A percentile compares a stretch with the other conserved stretches of the same genome.
Conservation (phyloP, 2,329 filamentous ascomycete genomes). For the Escovopsis sp. region DNA sequence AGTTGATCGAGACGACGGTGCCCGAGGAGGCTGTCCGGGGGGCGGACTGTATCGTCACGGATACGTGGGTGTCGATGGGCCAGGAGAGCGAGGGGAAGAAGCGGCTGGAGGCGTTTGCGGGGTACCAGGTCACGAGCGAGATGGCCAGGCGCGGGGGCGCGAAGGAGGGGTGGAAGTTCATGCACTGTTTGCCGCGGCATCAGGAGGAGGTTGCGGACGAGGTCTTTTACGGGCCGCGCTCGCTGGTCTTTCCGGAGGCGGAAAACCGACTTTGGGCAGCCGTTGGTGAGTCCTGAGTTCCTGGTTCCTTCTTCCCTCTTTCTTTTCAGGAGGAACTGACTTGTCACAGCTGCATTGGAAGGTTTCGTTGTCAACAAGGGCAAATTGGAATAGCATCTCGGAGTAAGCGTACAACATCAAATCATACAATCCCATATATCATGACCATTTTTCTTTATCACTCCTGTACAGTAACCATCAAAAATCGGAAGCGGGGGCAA, state of each 20-base stretch:
- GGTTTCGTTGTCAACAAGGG: conserved; percentile 92
- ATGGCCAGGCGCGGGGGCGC: conserved; percentile 73
- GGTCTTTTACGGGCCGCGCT: conserved; percentile 78
- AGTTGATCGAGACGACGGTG: conserved; percentile 56
- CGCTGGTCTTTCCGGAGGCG: conserved; percentile 82
- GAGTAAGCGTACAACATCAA: no score
- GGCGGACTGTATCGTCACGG: conserved; percentile 83
- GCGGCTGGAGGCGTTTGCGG: conserved; percentile 65
- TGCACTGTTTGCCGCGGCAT: conserved; percentile 93
- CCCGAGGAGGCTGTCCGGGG: conserved; percentile 76
- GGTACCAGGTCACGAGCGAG: conserved; percentile 82
- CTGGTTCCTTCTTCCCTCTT: not conserved
- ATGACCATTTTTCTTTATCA: no score
- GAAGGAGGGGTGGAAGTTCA: conserved; percentile 85
- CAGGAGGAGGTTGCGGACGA: conserved; percentile 86
- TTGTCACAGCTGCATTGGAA: conserved; percentile 51
- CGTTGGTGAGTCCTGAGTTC: conserved; percentile 39
- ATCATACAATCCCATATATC: no score
- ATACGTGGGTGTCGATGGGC: conserved; percentile 98
- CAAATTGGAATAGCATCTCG: conserved; percentile 24
- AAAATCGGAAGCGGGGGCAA: no score
- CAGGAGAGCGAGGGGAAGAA: conserved; percentile 75
- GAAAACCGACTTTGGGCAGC: conserved; percentile 92
- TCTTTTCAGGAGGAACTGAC: conserved; percentile 6
- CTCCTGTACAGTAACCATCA: no score